A percentile compares a stretch with the other conserved stretches of the same genome.
Evolutionary conservation across 805 yeast species (phyloP).

Genomic region (Metschnikowia henanensis): DNA sequence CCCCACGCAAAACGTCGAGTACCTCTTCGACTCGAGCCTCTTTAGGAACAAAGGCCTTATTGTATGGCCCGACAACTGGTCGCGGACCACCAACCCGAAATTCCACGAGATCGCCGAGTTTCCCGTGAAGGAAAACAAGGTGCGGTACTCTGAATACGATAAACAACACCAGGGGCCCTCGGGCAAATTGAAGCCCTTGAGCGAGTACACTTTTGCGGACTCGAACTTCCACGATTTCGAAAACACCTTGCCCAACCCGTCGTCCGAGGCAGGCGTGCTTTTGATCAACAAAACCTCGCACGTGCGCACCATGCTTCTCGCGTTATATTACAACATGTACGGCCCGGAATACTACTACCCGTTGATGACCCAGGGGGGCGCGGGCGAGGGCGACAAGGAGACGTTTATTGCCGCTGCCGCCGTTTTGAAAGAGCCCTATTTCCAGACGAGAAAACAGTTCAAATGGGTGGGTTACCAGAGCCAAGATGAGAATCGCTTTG

Average conservation of each 20-base stretch:
- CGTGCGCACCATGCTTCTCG: slow-evolving; percentile 54
- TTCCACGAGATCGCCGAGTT: slow-evolving; percentile 54
- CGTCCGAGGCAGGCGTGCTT: slow-evolving; percentile 72
- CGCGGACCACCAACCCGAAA: slow-evolving; percentile 62
- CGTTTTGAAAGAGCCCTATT: slow-evolving; percentile 47
- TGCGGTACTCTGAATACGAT: slow-evolving; percentile 34
- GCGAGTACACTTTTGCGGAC: slow-evolving; percentile 23
- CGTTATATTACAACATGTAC: slow-evolving; percentile 61
- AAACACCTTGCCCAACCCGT: slow-evolving; percentile 65
- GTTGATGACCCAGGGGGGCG: slow-evolving; percentile 65
- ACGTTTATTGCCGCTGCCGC: slow-evolving; percentile 71
- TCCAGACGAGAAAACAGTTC: slow-evolving; percentile 51
- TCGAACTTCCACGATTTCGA: slow-evolving; percentile 59
- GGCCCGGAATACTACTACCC: slow-evolving; percentile 72
- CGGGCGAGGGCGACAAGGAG: slow-evolving; percentile 83
- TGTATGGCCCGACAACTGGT: slow-evolving; percentile 74
- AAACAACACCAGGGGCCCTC: slow-evolving; percentile 35
- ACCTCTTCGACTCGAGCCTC: slow-evolving; percentile 44
- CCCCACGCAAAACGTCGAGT: slow-evolving; percentile 43
- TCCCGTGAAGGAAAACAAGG: slow-evolving; percentile 33
- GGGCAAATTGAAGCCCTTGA: slow-evolving; percentile 23
- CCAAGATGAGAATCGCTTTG: slow-evolving; percentile 26
- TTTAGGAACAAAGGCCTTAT: slow-evolving; percentile 50
- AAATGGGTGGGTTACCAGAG: slow-evolving; percentile 39
- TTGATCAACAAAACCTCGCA: slow-evolving; percentile 61